Evolutionary conservation across 139 green algal genomes (phyloP), one percentile per base, ranked within the genome.

Genomic region (Haematococcus sp.): DNA sequence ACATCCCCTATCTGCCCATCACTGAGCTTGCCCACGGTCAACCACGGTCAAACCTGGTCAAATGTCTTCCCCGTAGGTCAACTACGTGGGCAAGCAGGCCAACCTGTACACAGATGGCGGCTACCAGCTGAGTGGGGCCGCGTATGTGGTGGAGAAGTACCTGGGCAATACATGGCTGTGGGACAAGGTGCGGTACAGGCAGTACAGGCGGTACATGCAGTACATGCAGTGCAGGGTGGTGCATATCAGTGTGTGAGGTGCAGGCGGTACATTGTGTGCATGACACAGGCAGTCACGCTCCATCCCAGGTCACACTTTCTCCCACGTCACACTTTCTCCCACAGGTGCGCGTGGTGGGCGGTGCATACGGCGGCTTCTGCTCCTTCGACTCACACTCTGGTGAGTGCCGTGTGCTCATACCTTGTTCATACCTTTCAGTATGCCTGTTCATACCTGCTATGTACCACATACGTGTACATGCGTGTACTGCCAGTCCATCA

Each of bases 1-100:
- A n/a, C n/a, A n/a, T n/a, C n/a, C n/a, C n/a, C n/a, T n/a, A n/a
- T n/a, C n/a, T n/a, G n/a, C n/a, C n/a, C n/a, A n/a, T n/a, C n/a
- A n/a, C n/a, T n/a, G n/a, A n/a, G n/a, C n/a, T n/a, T n/a, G n/a
- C n/a, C n/a, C n/a, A n/a, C n/a, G n/a, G n/a, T n/a, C n/a, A n/a
- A 3, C 40, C 63, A 59, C 5, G 25, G 13, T 43, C 59, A 43
- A 5, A 66, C 40, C 40, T 49, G 40, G 7, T 11, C 7, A 7
- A 49, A 19, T 7, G 40, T 49, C 40, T 11, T 49, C 11, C 7
- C 11, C 49, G 4, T 93, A 98, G 91, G 96, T 99, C 16, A 98
- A 98, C 88, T 99, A 99, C 67, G 95, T 99, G n/a, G 94, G 90
- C 77, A 99, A 99, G 87, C 92, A 78, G 4, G 93, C 81, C 78